Conservation (phyloP, 106 monocot genomes). For the Dendrobium nobile region DNA sequence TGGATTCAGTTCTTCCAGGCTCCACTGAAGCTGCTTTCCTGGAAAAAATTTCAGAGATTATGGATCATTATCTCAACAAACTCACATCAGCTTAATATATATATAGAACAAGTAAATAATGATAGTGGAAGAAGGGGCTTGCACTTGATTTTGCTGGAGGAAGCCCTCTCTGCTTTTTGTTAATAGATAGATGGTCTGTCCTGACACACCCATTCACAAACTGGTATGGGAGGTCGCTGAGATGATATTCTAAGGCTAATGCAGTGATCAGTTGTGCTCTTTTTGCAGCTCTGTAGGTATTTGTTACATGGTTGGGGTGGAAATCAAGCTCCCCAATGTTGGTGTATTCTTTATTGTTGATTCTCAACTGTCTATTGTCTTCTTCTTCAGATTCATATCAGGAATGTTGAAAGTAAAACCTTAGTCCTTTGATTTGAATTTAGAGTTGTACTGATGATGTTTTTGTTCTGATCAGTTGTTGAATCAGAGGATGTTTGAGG, state of each 20-base stretch:
- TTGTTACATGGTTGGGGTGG: background rate
- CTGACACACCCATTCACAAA: background rate
- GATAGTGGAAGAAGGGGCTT: too few relatives aligned
- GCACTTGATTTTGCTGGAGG: background rate
- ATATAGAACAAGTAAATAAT: too few relatives aligned
- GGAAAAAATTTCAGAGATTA: conserved; percentile 27
- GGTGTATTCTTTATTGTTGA: background rate
- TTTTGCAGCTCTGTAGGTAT: background rate
- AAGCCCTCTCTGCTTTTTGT: background rate
- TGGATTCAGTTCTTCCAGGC: conserved; percentile 29
- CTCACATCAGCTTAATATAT: background rate
- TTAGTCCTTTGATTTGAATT: background rate
- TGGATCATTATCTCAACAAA: conserved; percentile 23
- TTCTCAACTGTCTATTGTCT: background rate
- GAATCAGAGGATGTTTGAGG: background rate
- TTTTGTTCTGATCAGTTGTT: background rate
- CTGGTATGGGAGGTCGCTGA: background rate
- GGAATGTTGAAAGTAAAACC: background rate
- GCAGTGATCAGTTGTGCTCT: background rate
- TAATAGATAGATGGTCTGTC: background rate
- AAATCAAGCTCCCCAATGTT: background rate
- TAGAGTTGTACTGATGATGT: background rate
- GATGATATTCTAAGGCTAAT: background rate
- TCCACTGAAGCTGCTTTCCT: conserved; percentile 28
- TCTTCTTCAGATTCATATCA: background rate